A percentile compares a stretch with the other conserved stretches of the same genome.
Evolutionary conservation across 2,329 filamentous ascomycete species (phyloP).

Genomic region (Alternaria conjuncta): DNA sequence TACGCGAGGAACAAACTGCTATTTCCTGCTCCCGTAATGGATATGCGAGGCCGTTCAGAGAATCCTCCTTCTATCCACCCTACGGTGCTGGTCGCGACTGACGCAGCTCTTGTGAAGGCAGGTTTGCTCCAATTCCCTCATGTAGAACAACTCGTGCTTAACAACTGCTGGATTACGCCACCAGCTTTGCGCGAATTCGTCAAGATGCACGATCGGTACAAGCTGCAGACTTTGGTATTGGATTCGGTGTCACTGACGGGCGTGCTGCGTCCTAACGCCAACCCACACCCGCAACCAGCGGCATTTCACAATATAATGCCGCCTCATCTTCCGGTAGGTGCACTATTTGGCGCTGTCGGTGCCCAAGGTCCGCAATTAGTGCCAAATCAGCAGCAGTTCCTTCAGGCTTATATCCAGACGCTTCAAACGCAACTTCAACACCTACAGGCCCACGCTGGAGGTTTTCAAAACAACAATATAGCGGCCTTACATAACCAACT

Average conservation of each 20-base stretch:
- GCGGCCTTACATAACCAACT: constrained; percentile 19
- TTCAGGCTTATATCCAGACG: constrained; percentile 25
- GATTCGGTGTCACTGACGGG: constrained; percentile 69
- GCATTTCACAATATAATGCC: not conserved
- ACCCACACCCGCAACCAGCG: constrained; percentile 7
- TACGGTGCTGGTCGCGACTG: constrained; percentile 16
- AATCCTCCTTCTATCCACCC: constrained; percentile 2
- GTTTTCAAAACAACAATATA: constrained; percentile 23
- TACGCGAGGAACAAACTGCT: constrained; percentile 68
- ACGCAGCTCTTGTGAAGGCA: constrained; percentile 15
- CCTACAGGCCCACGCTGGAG: constrained; percentile 21
- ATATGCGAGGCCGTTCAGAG: constrained; percentile 13
- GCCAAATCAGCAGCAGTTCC: constrained; percentile 17
- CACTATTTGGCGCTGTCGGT: constrained; percentile 10
- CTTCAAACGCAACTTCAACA: constrained; percentile 30
- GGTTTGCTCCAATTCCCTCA: constrained; percentile 61
- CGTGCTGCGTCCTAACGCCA: constrained; percentile 21
- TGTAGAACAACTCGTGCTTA: constrained; percentile 65
- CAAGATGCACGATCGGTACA: constrained; percentile 54
- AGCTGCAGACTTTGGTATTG: constrained; percentile 62
- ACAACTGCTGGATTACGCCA: constrained; percentile 73
- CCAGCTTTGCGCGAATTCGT: constrained; percentile 62
- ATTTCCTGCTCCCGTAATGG: constrained; percentile 65
- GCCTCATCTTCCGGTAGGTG: constrained; percentile 3
- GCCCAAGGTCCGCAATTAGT: constrained; percentile 13